Conservation (phyloP, 345 rosid genomes). For the Ceriops tagal region DNA sequence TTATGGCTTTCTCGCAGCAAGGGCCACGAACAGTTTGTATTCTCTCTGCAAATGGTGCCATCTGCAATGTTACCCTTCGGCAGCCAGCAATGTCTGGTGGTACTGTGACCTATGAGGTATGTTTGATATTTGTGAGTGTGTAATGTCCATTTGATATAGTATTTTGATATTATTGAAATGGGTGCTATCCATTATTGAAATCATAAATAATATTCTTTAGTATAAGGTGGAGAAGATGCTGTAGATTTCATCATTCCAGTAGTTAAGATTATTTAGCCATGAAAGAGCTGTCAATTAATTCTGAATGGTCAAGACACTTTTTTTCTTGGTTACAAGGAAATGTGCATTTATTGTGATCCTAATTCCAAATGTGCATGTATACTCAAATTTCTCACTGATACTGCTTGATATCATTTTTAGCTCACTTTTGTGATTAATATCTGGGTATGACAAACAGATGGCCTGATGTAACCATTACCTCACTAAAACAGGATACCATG, state of each 20-base stretch:
- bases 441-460: background rate
- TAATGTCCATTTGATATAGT: slow-evolving; percentile 9
- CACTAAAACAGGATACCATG: no score
- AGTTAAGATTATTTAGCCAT: background rate
- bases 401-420: background rate
- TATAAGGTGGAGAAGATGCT: background rate
- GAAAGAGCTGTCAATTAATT: background rate
- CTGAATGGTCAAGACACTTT: background rate
- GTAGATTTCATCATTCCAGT: background rate
- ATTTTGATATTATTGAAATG: background rate
- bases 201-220: no score
- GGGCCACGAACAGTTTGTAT: slow-evolving; percentile 79
- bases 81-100: slow-evolving; percentile 55
- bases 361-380: no score
- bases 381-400: no score
- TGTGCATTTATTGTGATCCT: no score
- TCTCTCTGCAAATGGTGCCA: slow-evolving; percentile 87
- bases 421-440: background rate
- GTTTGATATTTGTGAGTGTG: slow-evolving; percentile 3
- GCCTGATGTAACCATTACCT: no score
- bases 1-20: slow-evolving; percentile 68
- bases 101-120: slow-evolving; percentile 70
- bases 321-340: background rate
- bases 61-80: slow-evolving; percentile 62
- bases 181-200: slow-evolving; percentile 3